Base-by-base conservation (phyloP, 148 eudicot genomes). In the Vaccinium myrtillus region DNA sequence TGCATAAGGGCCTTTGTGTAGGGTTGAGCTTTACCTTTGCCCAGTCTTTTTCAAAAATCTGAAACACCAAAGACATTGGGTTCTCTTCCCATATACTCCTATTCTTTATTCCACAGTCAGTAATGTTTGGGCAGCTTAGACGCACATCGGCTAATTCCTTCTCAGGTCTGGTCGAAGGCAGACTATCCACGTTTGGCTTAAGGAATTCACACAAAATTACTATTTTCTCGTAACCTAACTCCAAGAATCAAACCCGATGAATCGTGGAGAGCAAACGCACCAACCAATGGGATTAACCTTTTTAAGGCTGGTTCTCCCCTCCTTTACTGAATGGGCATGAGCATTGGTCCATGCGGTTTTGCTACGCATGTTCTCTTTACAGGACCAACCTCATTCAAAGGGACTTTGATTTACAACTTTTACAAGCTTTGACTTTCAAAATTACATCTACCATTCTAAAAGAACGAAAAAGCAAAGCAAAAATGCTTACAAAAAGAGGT, bases 351-450 rank as follows among this genome's bases (percentile, higher is more conserved):
- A n/a, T 9, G 16, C 67, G 50, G 46, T 43, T 39, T 36, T 43
- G 32, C 2, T 43, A 10, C 56, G 83, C 75, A 12, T 81, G 74
- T 15, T 21, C 15, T 65, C 49, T 82, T 82, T 70, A 51, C 19
- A 30, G 77, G 39, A 75, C 84, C 74, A 18, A 65, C 48, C 9
- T 75, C 12, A 48, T 46, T 19, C n/a, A 81, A 81, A 43, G 74
- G 51, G 21, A 6, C 77, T 65, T 13, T 46, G 8, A 11, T 32
- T 11, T 19, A 30, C 43, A 11, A 65, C 5, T 16, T n/a, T 30
- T 82, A 18, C 36, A 49, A 69, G 77, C 5, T 82, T 81, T 82
- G 84, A 82, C 83, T 51, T 67, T 30, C 63, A 27, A 81, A 69
- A 56, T 30, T 27, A 15, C 84, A 27, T 14, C 77, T 81, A 25